phyloP scores from a whole-genome alignment of 208 protist species.

The Tritrichomonas foetus region DNA sequence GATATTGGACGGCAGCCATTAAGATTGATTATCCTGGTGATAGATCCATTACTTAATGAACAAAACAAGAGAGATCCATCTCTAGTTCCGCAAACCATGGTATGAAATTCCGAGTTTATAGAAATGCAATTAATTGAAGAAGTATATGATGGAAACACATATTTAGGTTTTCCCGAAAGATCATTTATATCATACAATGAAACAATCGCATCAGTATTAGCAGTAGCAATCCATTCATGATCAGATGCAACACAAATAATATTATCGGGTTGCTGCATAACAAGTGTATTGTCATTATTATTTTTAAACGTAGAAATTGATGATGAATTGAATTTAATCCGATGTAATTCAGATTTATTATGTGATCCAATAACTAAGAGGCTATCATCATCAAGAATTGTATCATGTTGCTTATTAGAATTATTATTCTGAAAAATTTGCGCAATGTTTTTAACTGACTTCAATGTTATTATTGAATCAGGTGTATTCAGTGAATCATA shows the following conservation, averaged over 20 bases:
- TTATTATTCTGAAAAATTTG: too few relatives aligned
- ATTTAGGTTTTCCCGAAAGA: too few relatives aligned
- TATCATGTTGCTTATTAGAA: too few relatives aligned
- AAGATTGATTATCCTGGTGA: background rate
- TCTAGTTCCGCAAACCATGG: background rate
- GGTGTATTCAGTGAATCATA: too few relatives aligned
- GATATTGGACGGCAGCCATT: background rate
- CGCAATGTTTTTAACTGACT: too few relatives aligned
- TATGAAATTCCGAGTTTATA: background rate
- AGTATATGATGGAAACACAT: background rate
- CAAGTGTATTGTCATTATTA: background rate
- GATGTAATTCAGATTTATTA: too few relatives aligned
- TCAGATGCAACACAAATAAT: background rate
- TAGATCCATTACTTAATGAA: background rate
- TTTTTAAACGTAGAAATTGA: too few relatives aligned
- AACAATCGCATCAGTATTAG: background rate
- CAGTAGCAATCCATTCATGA: background rate
- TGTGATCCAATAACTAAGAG: too few relatives aligned
- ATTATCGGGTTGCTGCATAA: background rate
- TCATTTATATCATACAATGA: background rate
- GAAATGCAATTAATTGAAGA: background rate
- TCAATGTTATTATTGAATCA: too few relatives aligned
- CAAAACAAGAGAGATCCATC: slow-evolving; percentile 10
- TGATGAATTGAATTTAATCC: too few relatives aligned
- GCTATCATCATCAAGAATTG: too few relatives aligned